These are phyloP conservation scores for Erysiphe neolycopersici DNA, from an alignment of 2,329 filamentous ascomycete species.

Conservation along the genomic window DNA sequence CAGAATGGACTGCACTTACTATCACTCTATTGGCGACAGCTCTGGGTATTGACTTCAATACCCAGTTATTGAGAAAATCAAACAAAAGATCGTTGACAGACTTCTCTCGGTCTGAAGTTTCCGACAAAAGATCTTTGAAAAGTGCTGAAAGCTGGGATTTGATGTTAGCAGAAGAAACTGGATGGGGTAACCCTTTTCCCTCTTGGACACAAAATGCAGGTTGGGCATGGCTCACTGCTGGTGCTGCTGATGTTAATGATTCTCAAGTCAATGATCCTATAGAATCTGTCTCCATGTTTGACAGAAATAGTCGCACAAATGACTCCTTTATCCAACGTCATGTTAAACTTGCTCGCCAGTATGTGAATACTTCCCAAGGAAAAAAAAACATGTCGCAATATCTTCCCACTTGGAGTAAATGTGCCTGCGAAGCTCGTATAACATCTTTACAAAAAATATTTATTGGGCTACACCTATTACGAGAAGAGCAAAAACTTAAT, in stretches of 20 bases:
- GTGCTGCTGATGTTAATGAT: conserved; percentile 13
- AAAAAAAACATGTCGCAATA: conserved; percentile 30
- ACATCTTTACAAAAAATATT: conserved; percentile 40
- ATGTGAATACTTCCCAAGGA: conserved; percentile 31
- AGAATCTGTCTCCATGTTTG: conserved; percentile 3
- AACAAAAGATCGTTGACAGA: conserved; percentile 16
- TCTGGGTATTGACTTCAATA: conserved; percentile 25
- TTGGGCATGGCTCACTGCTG: conserved; percentile 46
- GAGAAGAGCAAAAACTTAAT: conserved; percentile 70
- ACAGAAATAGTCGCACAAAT: conserved; percentile 19
- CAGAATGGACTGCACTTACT: conserved; percentile 44
- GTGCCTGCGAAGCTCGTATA: conserved; percentile 27
- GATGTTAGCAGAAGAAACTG: conserved; percentile 20
- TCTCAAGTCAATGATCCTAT: conserved; percentile 8
- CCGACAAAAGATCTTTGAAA: conserved; percentile 19
- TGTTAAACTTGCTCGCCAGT: conserved; percentile 35
- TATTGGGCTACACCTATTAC: conserved; percentile 57
- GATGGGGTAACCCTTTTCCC: conserved; percentile 15
- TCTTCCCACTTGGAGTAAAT: conserved; percentile 30
- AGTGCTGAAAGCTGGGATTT: conserved; percentile 18
- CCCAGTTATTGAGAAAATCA: conserved; percentile 13
- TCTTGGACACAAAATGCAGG: conserved; percentile 32
- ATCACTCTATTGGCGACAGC: conserved; percentile 37
- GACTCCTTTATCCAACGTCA: conserved; percentile 24
- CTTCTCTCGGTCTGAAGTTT: conserved; percentile 17